These are phyloP conservation scores for Yarrowia yakushimensis DNA, from an alignment of 805 yeast genomes.

Conservation along the genomic window DNA sequence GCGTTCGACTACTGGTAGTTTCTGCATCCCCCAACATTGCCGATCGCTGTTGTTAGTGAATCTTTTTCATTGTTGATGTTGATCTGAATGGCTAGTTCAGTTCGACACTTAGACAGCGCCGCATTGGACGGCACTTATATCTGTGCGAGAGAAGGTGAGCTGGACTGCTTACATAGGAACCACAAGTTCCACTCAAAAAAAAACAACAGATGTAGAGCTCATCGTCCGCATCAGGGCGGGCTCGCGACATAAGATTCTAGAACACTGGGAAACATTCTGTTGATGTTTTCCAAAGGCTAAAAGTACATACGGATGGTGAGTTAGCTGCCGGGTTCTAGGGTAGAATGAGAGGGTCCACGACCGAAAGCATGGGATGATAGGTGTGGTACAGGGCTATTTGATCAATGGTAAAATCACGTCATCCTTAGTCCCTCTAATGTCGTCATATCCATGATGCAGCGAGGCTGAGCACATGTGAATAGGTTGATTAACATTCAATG, in stretches of 20 bases:
- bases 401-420: too few relatives aligned
- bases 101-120: neutral
- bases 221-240: neutral
- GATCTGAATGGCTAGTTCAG: conserved; percentile 1
- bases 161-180: too few relatives aligned
- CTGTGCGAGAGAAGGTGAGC: too few relatives aligned
- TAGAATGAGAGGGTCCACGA: too few relatives aligned
- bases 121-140: too few relatives aligned
- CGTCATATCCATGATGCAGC: neutral
- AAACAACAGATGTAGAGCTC: too few relatives aligned
- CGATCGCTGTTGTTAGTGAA: neutral
- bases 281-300: conserved; percentile 1
- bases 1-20: neutral
- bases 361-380: too few relatives aligned
- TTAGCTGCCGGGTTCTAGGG: too few relatives aligned
- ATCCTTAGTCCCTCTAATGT: neutral
- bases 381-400: too few relatives aligned
- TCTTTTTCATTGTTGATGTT: neutral
- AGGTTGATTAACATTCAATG: neutral
- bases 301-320: neutral
- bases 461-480: conserved; percentile 7
- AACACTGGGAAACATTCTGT: neutral
- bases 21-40: neutral
- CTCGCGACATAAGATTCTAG: neutral
- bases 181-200: too few relatives aligned